These are phyloP conservation scores for Spirogloea muscicola DNA, from an alignment of 139 green algal genomes.

Conservation along the genomic window DNA sequence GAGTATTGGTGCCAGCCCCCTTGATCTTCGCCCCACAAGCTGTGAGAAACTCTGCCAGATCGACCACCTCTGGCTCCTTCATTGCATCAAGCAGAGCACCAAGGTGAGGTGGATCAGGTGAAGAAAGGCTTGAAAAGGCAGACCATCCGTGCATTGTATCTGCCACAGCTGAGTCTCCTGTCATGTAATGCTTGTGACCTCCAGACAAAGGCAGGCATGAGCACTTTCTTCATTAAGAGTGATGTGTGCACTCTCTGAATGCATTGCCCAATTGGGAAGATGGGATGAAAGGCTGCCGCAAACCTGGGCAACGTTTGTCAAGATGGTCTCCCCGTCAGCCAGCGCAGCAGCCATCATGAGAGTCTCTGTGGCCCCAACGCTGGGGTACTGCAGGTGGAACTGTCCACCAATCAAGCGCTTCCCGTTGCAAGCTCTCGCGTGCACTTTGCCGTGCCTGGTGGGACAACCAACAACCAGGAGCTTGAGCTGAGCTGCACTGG, in stretches of 20 bases:
- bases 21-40: slow-evolving; percentile 45
- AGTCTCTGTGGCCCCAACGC: slow-evolving; percentile 59
- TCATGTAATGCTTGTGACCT: no score
- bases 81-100: no score
- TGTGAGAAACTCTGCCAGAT: slow-evolving; percentile 55
- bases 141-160: no score
- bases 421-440: slow-evolving; percentile 32
- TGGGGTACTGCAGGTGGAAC: slow-evolving; percentile 55
- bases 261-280: no score
- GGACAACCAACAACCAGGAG: background rate
- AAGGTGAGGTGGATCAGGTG: no score
- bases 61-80: slow-evolving; percentile 58
- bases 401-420: slow-evolving; percentile 42
- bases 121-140: no score
- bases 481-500: no score
- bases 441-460: slow-evolving; percentile 42
- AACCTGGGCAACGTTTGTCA: slow-evolving; percentile 53
- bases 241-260: no score
- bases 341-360: slow-evolving; percentile 57
- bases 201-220: no score
- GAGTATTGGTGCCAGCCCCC: slow-evolving; percentile 46
- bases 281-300: no score
- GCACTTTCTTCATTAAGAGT: no score
- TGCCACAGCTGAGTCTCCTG: no score
- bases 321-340: slow-evolving; percentile 50